Base-by-base conservation (phyloP, 495 filamentous ascomycete species). In the Neurospora hispaniola region DNA sequence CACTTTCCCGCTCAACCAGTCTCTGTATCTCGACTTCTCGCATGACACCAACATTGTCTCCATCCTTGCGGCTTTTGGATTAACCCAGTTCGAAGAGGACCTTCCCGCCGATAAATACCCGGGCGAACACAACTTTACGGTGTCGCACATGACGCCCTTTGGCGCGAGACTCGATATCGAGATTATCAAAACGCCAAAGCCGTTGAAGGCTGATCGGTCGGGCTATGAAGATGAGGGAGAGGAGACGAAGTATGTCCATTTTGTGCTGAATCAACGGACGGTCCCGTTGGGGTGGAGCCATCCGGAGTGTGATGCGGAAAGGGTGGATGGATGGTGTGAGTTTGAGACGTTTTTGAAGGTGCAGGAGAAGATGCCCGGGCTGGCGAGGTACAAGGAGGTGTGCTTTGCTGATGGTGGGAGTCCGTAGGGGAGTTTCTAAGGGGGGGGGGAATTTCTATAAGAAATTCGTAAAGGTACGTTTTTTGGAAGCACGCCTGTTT, bases 41-140 rank as follows among this genome's bases (percentile, higher is more conserved):
- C 93, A 97, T 78, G 93, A 97, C 82, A 94, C 94, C 76, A 89
- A 90, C 75, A 90, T 96, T 85, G 87, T 88, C 10, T 84, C 85
- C 41, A 88, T 93, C 70, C 91, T 92, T 77, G 86, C 87, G 16
- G 92, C 93, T 0, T 81, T 97, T 69, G 92, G 92, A 0, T 79
- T 97, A 59, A 93, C 90, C 75, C 92, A 94, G 70, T 82, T 81
- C 54, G 90, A 89, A 0, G 75, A 75, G 8, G 84, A 84, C 35
- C 86, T 86, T 0, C 81, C 88, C 11, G 76, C 82, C 7, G 80
- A 79, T 4, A 74, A 79, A 5, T 81, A 87, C 41, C 81, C 84
- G 0, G 79, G 78, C 27, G 75, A 84, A 31, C 87, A 85, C 70
- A 81, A 85, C 59, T 84, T 90, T 72, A 84, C 86, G 39, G 83